Evolutionary conservation across 371 early-diverging fungal species (phyloP), one percentile per base, ranked within the genome.

Genomic region (Lichtheimia ornata): DNA sequence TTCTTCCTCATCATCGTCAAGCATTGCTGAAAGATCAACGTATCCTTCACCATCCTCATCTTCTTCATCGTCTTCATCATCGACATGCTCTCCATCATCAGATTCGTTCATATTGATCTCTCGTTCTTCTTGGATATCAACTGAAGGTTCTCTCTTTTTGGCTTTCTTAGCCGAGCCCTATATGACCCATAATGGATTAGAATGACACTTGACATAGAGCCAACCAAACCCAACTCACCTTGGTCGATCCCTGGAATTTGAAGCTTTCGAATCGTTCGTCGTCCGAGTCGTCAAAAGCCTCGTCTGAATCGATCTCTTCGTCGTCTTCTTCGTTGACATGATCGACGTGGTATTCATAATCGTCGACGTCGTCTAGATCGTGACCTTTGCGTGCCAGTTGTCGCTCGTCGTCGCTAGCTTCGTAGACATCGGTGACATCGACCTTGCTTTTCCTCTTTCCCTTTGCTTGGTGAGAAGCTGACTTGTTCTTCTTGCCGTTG

Each of bases 281-380:
- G 62, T 95, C 96, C 49, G 81, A 84, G 6, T 84, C 89, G 54
- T 91, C 84, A 70, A 95, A 95, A 11, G 97, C 96, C 44, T 89
- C 94, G 65, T 94, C 95, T 27, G 94, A 93, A 53, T 91, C 90
- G 59, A 95, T 94, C 63, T 96, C 96, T 63, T 95, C 96, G 65
- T 97, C 97, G 67, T 96, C 97, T 51, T 94, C 93, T 12, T 86
- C 80, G 15, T 86, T 86, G 47, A 91, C 89, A 24, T 79, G 78
- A 22, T 87, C 90, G 4, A 83, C 83, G 59, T 90, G 79, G 67
- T 88, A 88, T 66, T 93, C 90, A 41, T 90, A 85, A 58, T 85
- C 85, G 17, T 88, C 92, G 14, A 93, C 90, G n/a, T 84, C 77
- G 65, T 92, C 93, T 58, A 91, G 64, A 28, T 76, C 73, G 55